phyloP scores from a whole-genome alignment of 352 stramenopile species.

The Stramenopiles sp. region DNA sequence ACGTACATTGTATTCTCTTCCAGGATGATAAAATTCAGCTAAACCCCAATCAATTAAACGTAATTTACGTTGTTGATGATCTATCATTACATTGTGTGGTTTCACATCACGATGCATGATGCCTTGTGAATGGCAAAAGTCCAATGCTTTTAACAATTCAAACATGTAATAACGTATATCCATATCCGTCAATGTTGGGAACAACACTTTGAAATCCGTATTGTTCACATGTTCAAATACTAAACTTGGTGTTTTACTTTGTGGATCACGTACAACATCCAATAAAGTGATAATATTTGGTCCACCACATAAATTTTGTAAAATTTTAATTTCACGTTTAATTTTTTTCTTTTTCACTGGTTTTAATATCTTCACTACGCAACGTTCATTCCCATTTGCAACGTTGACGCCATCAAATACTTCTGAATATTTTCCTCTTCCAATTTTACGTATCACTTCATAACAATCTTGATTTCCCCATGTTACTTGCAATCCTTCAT shows the following conservation, averaged over 20 bases:
- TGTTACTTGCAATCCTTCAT: constrained; percentile 90
- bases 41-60: constrained; percentile 97
- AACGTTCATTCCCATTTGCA: constrained; percentile 80
- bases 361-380: constrained; percentile 99
- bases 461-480: constrained; percentile 92
- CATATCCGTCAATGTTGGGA: constrained; percentile 90
- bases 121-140: constrained; percentile 98
- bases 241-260: constrained; percentile 92
- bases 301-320: constrained; percentile 95
- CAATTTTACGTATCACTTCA: constrained; percentile 96
- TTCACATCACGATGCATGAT: constrained; percentile 99
- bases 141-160: constrained; percentile 79
- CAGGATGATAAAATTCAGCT: constrained; percentile 95
- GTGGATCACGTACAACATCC: constrained; percentile 89
- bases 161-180: constrained; percentile 99
- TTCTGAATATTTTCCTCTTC: constrained; percentile 95
- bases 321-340: constrained; percentile 97
- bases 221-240: constrained; percentile 99
- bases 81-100: constrained; percentile 99
- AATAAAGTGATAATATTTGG: constrained; percentile 96
- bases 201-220: constrained; percentile 97
- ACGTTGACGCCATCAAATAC: constrained; percentile 95
- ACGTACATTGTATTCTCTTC: constrained; percentile 93
- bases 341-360: constrained; percentile 99
- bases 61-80: constrained; percentile 91